phyloP scores from a whole-genome alignment of 2,329 filamentous ascomycete genomes.

The Metarhizium anisopliae region DNA sequence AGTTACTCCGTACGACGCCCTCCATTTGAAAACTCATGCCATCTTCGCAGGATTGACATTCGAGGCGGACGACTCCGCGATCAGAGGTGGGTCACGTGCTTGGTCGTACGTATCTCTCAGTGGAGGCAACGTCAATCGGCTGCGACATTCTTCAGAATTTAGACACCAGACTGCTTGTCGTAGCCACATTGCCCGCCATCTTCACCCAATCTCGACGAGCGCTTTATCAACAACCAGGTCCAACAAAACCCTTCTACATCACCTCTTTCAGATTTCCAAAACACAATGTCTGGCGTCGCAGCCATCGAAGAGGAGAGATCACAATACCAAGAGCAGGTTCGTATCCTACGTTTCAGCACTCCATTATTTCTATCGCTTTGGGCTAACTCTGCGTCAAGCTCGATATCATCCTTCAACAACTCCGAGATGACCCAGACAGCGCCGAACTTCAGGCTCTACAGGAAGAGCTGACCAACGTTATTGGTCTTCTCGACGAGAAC shows the following conservation, averaged over 20 bases:
- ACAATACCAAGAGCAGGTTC: slow-evolving; percentile 49
- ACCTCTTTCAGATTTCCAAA: not conserved
- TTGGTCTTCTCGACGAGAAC: slow-evolving; percentile 68
- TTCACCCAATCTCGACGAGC: not conserved
- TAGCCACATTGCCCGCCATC: no score
- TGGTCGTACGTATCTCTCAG: not conserved
- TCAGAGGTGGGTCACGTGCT: no score
- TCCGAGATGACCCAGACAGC: slow-evolving; percentile 74
- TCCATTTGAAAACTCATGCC: no score
- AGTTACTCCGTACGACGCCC: no score
- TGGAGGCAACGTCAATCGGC: slow-evolving; percentile 2
- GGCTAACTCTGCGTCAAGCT: slow-evolving; percentile 42
- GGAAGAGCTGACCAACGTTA: slow-evolving; percentile 72
- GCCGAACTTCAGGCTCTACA: slow-evolving; percentile 68
- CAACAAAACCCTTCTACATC: not conserved
- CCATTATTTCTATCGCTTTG: not conserved
- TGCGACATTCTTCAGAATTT: no score
- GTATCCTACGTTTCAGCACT: slow-evolving; percentile 8
- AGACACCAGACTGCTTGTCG: no score
- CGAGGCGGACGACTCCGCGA: no score
- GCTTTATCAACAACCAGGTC: not conserved
- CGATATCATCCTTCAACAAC: slow-evolving; percentile 65
- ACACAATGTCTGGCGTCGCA: slow-evolving; percentile 23
- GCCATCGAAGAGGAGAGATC: slow-evolving; percentile 43
- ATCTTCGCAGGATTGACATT: no score